Conservation (phyloP, 2,329 filamentous ascomycete species). For the Clarireedia homoeocarpa region DNA sequence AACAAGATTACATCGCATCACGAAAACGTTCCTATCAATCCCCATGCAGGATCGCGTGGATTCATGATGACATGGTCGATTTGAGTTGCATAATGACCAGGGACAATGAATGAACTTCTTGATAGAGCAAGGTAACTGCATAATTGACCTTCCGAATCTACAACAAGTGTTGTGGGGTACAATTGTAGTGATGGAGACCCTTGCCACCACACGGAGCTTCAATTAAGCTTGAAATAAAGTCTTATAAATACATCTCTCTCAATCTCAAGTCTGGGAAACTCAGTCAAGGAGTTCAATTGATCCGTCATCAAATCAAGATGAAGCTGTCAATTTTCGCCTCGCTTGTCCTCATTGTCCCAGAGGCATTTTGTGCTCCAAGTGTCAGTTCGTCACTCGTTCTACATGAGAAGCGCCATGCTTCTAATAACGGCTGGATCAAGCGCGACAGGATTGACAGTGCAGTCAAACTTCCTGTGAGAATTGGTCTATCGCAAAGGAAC, state of each 20-base stretch:
- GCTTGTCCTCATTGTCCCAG: neutral
- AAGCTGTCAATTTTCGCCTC: neutral
- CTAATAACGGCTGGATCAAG: constrained; percentile 14
- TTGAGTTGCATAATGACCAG: neutral
- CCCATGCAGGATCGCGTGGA: neutral
- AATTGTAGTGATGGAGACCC: neutral
- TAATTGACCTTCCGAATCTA: constrained; percentile 6
- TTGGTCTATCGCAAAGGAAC: constrained; percentile 38
- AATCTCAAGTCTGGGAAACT: neutral
- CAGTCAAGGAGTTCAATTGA: neutral
- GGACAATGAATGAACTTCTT: neutral
- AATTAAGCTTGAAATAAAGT: neutral
- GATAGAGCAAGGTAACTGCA: constrained; percentile 4
- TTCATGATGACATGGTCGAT: neutral
- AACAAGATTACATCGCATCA: neutral
- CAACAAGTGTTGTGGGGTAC: constrained; percentile 6
- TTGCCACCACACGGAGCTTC: neutral
- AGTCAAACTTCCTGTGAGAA: constrained; percentile 34
- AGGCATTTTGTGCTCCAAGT: neutral
- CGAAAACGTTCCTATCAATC: neutral
- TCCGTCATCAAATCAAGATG: constrained; percentile 5
- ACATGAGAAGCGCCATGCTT: constrained; percentile 16
- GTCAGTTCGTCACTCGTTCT: neutral
- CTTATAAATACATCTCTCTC: neutral
- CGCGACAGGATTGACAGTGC: constrained; percentile 9